Percentiles rank a stretch among this genome's conserved stretches.
Evolutionary conservation across 352 stramenopile genomes (phyloP).

Genomic region (Globisporangium paddicum): DNA sequence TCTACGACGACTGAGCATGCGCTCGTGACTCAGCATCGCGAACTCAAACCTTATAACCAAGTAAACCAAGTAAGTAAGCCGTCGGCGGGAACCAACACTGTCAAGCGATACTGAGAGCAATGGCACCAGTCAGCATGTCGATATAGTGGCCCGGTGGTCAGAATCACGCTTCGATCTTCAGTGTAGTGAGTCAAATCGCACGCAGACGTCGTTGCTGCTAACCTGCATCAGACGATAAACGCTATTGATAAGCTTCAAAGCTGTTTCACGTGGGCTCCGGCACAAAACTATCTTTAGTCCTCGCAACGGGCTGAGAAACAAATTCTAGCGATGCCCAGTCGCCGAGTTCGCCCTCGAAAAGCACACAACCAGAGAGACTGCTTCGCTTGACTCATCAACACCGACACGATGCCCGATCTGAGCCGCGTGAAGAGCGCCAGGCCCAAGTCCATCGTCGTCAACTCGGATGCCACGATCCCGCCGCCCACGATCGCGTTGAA

Average conservation of each 20-base stretch:
- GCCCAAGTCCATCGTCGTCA: constrained; percentile 5
- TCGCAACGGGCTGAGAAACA: too few relatives aligned
- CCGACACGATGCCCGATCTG: background rate
- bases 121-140: background rate
- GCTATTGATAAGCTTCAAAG: background rate
- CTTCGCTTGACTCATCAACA: background rate
- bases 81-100: background rate
- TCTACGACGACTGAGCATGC: too few relatives aligned
- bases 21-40: too few relatives aligned
- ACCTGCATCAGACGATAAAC: too few relatives aligned
- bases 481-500: constrained; percentile 4
- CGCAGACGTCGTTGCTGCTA: too few relatives aligned
- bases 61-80: too few relatives aligned
- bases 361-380: background rate
- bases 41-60: background rate
- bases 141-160: background rate
- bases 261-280: background rate
- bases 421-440: background rate
- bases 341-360: background rate
- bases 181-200: too few relatives aligned
- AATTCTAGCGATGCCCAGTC: too few relatives aligned
- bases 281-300: background rate
- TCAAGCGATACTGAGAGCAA: background rate
- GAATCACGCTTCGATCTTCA: too few relatives aligned
- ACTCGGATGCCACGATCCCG: background rate